Base-by-base conservation (phyloP, 164 flowering plant genomes). In the Macadamia tetraphylla region DNA sequence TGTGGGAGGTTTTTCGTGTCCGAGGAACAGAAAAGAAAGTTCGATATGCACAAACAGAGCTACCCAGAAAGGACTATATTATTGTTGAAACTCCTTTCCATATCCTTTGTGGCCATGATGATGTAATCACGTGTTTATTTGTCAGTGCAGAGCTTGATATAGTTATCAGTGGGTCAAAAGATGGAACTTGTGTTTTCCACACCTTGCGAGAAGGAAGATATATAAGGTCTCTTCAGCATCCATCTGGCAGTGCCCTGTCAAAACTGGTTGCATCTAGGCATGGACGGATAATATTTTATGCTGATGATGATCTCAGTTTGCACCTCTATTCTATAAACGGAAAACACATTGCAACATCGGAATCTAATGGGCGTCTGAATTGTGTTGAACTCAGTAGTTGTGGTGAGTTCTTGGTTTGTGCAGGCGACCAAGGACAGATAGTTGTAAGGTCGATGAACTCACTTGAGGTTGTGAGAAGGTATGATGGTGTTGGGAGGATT, bases 61-160 rank as follows among this genome's bases (percentile, higher is more conserved):
- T 79, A 11, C 82, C 86, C 44, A 87, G 91, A 53, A 94, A 85
- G 79, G 96, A 88, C 56, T 70, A 65, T 74, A 77, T 94, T 49
- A 73, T 94, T 71, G 78, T 79, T 65, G 97, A 87, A 68, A 85
- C 89, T 71, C 99, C 99, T 2, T 90, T 84, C 64, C 99, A 92
- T 71, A 90, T 92, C 67, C 88, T 94, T 3, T 92, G 98, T 78
- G 99, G 98, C 17, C 99, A 94, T 74, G 99, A 94, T 81, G 99
- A 94, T 75, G 73, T 92, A 72, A 85, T 94, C 68, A 90, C 99
- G 15, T 94, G 98, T 82, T 75, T 94, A 72, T 87, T 78, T 80
- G 88, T 84, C 29, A 94, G 98, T 75, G 70, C 75, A 14, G 98
- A 94, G 75, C 94, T 94, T 73, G 99, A 94, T 79, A 80, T 92